These are phyloP conservation scores for Stephania cephalantha DNA, from an alignment of 164 flowering plant genomes.

Conservation along the genomic window DNA sequence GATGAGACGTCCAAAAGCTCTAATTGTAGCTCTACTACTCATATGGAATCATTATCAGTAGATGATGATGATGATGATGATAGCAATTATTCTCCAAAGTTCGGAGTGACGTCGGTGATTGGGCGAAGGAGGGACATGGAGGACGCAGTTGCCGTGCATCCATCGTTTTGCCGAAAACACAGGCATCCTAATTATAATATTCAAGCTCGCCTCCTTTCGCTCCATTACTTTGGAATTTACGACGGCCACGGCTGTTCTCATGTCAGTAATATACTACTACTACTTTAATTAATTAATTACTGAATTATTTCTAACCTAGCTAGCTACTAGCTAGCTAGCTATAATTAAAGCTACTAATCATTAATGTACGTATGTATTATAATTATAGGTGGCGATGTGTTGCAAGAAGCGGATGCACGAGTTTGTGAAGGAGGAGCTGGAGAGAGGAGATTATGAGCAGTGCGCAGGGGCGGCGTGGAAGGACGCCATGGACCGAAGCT, in stretches of 20 bases:
- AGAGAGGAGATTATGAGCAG: background rate
- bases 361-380: no score
- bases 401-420: constrained; percentile 66
- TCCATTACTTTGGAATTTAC: constrained; percentile 45
- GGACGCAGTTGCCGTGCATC: constrained; percentile 55
- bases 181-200: background rate
- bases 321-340: no score
- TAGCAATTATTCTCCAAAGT: constrained; percentile 17
- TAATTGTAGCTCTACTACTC: background rate
- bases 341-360: no score
- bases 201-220: background rate
- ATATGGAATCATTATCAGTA: constrained; percentile 1
- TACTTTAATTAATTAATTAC: no score
- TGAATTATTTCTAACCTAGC: no score
- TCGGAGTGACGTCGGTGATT: constrained; percentile 18
- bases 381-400: constrained; percentile 68
- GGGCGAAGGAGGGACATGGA: constrained; percentile 81
- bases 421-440: constrained; percentile 62
- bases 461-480: constrained; percentile 34
- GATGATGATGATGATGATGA: constrained; percentile 19
- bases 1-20: background rate
- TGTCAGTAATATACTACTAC: no score
- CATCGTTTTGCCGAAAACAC: constrained; percentile 19
- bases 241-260: constrained; percentile 81
- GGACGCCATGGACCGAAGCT: constrained; percentile 47